These are phyloP conservation scores for Pestalotiopsis sp. DNA, from an alignment of 2,329 filamentous ascomycete species.

Conservation along the genomic window DNA sequence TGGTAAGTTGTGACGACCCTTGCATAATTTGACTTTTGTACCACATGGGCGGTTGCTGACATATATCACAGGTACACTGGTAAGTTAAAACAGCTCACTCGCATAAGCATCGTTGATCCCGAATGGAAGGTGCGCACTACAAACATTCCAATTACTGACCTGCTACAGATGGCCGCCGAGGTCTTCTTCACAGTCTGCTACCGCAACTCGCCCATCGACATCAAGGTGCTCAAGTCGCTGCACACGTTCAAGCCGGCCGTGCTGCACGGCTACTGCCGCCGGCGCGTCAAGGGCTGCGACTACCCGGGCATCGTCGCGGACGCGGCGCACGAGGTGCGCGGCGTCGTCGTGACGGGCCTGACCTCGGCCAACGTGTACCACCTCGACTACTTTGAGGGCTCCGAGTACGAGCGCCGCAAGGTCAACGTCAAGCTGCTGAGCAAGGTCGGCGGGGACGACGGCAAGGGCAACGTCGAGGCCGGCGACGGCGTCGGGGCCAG, in stretches of 20 bases:
- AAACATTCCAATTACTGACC: conserved; percentile 16
- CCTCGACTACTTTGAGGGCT: conserved; percentile 82
- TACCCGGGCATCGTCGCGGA: conserved; percentile 78
- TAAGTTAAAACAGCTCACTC: conserved; percentile 20
- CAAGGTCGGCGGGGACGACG: conserved; percentile 37
- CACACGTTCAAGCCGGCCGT: conserved; percentile 72
- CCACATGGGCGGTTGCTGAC: conserved; percentile 20
- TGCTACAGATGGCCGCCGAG: conserved; percentile 72
- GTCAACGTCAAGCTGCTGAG: conserved; percentile 39
- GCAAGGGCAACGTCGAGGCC: conserved; percentile 43
- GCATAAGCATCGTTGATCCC: neutral
- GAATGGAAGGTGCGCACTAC: neutral
- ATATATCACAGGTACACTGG: conserved; percentile 40
- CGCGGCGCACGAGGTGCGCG: conserved; percentile 63
- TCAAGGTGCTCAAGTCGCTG: conserved; percentile 48
- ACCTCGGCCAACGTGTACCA: conserved; percentile 75
- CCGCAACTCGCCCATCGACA: conserved; percentile 53
- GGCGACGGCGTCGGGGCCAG: conserved; percentile 53
- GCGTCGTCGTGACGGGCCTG: conserved; percentile 76
- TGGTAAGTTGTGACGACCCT: conserved; percentile 39
- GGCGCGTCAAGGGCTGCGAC: conserved; percentile 68
- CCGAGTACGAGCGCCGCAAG: conserved; percentile 47
- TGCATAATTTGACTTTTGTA: neutral
- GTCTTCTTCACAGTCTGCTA: conserved; percentile 88
- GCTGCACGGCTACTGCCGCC: conserved; percentile 72